Evolutionary conservation across 352 stramenopile genomes (phyloP), one percentile per base, ranked within the genome.

Genomic region (Pythium graminicola): DNA sequence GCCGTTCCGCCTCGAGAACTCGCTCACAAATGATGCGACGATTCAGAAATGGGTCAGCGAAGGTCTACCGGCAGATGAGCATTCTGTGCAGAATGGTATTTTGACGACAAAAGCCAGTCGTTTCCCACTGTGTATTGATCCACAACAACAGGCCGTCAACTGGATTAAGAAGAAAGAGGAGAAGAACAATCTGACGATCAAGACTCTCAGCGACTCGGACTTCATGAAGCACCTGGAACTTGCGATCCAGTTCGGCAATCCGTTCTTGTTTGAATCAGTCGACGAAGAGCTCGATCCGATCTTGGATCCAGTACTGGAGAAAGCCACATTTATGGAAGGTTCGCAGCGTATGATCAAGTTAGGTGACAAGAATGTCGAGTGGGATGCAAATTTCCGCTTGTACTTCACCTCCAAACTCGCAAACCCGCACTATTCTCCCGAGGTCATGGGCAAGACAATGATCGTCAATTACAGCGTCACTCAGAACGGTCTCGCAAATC

Each of bases 381-480:
- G 97, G 59, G 70, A 76, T 6, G 81, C 96, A 22, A 77, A 61
- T 35, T 98, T 98, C 47, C 80, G 91, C 0, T 97, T 98, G 53
- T 97, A 97, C 69, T 93, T 97, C 31, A 96, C 89, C 32, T 97
- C 91, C 14, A 97, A 97, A 67, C 85, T 93, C 52, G 67, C 86
- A 1, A 97, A 96, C 50, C 92, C 91, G 26, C 91, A 97, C 67
- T 97, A 97, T 60, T 54, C 97, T 13, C 89, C 92, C 0, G 91
- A 97, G 53, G 84, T 97, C 13, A 95, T 84, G 6, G 91, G 97
- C 26, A 95, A 95, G 57, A 82, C 97, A 36, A 97, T 88, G 26
- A 60, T 97, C 24, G 69, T 98, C 17, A 97, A 97, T 59, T 98
- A 97, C 59, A 97, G 96, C 86, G 97, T 97, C 71, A 97, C 92